Conservation (phyloP, 148 eudicot species). For the Selenicereus undatus region DNA sequence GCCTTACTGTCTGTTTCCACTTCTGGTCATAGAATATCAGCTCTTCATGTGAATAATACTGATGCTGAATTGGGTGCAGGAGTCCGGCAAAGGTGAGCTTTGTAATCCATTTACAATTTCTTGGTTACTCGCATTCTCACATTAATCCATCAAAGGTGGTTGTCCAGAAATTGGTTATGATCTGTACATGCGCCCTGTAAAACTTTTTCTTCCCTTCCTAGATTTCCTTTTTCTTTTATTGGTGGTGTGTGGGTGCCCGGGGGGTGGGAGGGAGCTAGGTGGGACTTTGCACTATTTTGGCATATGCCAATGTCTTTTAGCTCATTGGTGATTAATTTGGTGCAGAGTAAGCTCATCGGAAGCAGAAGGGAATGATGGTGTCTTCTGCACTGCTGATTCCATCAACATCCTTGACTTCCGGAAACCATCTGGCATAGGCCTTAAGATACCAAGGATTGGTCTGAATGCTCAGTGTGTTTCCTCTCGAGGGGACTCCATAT, state of each 20-base stretch:
- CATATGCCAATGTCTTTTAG: too few species aligned
- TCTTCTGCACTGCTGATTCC: slow-evolving; percentile 77
- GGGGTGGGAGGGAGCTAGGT: too few species aligned
- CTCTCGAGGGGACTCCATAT: slow-evolving; percentile 68
- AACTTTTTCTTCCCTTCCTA: too few species aligned
- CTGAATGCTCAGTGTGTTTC: slow-evolving; percentile 45
- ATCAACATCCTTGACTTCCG: slow-evolving; percentile 79
- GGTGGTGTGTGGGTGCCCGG: too few species aligned
- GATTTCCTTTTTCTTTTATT: too few species aligned
- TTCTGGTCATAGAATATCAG: slow-evolving; percentile 58
- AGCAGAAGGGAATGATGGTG: slow-evolving; percentile 94
- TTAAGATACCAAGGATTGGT: slow-evolving; percentile 70
- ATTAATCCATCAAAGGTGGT: not conserved
- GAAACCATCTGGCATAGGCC: slow-evolving; percentile 74
- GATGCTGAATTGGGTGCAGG: slow-evolving; percentile 95
- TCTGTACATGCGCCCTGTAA: too few species aligned
- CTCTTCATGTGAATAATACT: slow-evolving; percentile 76
- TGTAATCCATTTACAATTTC: not conserved
- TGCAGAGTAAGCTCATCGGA: slow-evolving; percentile 88
- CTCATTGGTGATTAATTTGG: not conserved
- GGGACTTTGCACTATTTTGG: too few species aligned
- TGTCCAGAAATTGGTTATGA: too few species aligned
- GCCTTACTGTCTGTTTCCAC: slow-evolving; percentile 54
- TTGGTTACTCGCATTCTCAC: not conserved
- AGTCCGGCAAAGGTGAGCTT: slow-evolving; percentile 77